Evolutionary conservation across 176 grass and related monocot species (phyloP).

Genomic region (Panicum miliaceum): DNA sequence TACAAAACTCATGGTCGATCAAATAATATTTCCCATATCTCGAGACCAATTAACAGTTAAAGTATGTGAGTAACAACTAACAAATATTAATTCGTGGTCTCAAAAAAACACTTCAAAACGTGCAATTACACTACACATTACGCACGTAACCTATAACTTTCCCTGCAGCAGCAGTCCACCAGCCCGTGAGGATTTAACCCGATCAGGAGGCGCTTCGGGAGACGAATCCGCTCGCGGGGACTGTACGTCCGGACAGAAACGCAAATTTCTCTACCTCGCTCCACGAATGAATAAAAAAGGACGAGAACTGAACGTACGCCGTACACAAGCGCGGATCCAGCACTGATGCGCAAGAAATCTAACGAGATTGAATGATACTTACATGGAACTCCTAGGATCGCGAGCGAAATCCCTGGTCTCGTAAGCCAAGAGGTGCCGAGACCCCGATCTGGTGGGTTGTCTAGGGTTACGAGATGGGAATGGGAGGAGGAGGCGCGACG

Average conservation of each 20-base stretch:
- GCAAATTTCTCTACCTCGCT: background rate
- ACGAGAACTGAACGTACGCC: background rate
- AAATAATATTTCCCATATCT: background rate
- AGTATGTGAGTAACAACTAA: too few species aligned
- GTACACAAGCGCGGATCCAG: background rate
- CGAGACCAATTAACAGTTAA: too few species aligned
- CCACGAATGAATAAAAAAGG: background rate
- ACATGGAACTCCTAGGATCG: slow-evolving; percentile 30
- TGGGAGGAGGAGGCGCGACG: background rate
- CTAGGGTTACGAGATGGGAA: slow-evolving; percentile 33
- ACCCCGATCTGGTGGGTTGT: background rate
- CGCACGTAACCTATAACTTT: too few species aligned
- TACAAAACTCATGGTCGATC: background rate
- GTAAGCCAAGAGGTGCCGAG: background rate
- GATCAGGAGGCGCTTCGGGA: background rate
- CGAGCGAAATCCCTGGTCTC: background rate
- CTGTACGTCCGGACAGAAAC: background rate
- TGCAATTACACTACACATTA: too few species aligned
- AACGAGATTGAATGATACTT: background rate
- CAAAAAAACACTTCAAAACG: background rate
- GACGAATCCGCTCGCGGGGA: background rate
- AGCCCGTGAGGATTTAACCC: background rate
- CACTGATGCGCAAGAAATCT: background rate
- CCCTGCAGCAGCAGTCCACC: too few species aligned
- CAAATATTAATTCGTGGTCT: background rate